Conservation (phyloP, 768 basidiomycete genomes). For the Russula sp. region DNA sequence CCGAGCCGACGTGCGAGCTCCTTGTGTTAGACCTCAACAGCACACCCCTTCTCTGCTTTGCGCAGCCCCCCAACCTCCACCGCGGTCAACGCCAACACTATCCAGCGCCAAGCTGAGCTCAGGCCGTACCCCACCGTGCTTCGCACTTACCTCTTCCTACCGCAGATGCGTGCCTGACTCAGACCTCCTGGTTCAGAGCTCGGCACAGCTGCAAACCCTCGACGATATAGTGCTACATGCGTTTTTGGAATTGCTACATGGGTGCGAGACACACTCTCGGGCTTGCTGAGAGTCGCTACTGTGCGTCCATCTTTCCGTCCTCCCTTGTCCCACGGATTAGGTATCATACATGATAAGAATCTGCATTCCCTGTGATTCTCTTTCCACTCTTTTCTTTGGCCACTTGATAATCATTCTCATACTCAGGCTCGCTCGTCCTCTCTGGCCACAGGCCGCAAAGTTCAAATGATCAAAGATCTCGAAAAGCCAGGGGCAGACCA, state of each 20-base stretch:
- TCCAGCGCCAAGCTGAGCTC: conserved; percentile 29
- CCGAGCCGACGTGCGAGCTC: conserved; percentile 44
- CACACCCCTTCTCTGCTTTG: conserved; percentile 56
- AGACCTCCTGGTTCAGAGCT: conserved; percentile 88
- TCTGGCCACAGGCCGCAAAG: conserved; percentile 27
- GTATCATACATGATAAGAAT: conserved; percentile 20
- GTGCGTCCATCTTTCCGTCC: conserved; percentile 39
- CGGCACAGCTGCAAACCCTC: conserved; percentile 75
- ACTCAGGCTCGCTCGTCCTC: not conserved
- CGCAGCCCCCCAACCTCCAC: conserved; percentile 24
- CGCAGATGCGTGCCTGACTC: conserved; percentile 53
- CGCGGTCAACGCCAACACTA: not conserved
- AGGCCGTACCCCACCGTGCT: conserved; percentile 64
- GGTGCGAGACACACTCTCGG: conserved; percentile 77
- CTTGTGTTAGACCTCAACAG: conserved; percentile 73
- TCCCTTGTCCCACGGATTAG: not conserved
- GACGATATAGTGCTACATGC: conserved; percentile 60
- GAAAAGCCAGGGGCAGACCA: conserved; percentile 52
- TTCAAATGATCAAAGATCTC: conserved; percentile 69
- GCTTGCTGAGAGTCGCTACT: conserved; percentile 49
- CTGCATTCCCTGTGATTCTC: not conserved
- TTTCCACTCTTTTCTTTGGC: conserved; percentile 18
- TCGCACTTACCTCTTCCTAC: conserved; percentile 53
- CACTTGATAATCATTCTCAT: not conserved
- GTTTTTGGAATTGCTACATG: conserved; percentile 60